Percentiles rank a stretch among this genome's conserved stretches.
phyloP scores from a whole-genome alignment of 768 basidiomycete species.

The Cystobasidium tubakii region DNA sequence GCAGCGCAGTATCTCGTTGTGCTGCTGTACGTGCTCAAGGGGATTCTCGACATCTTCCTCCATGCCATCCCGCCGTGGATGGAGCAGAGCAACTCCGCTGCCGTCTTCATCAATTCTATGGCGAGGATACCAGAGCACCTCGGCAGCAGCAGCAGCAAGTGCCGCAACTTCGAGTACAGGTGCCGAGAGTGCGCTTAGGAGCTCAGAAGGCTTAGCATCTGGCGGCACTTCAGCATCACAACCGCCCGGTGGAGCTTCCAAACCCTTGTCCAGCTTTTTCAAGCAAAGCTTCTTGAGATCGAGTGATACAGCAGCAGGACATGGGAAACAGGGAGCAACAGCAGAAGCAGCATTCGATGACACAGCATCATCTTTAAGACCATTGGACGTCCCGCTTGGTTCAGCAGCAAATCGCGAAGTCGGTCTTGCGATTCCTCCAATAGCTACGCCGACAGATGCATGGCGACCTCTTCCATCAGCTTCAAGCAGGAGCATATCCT shows the following conservation, averaged over 20 bases:
- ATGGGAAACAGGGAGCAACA: neutral
- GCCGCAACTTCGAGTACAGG: conserved; percentile 15
- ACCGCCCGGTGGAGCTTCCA: neutral
- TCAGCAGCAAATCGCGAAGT: neutral
- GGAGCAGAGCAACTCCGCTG: neutral
- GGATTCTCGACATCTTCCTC: neutral
- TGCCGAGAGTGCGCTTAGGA: neutral
- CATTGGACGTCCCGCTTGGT: neutral
- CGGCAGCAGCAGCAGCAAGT: conserved; percentile 2
- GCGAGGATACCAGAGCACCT: conserved; percentile 17
- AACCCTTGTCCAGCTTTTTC: conserved; percentile 30
- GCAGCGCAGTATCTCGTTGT: neutral
- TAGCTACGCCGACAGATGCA: conserved; percentile 28
- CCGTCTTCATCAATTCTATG: neutral
- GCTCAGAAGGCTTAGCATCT: neutral
- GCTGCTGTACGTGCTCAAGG: conserved; percentile 11
- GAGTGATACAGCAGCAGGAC: neutral
- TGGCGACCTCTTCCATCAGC: conserved; percentile 28
- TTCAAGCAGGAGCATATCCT: conserved; percentile 50
- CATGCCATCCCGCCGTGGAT: neutral
- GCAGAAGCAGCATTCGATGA: neutral
- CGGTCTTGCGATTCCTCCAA: conserved; percentile 12
- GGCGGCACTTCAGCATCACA: neutral
- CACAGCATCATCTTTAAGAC: neutral
- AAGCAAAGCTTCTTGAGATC: conserved; percentile 23